A percentile compares a stretch with the other conserved stretches of the same genome.
These are phyloP conservation scores for Friedmanniomyces simplex DNA, from an alignment of 495 filamentous ascomycete genomes.

Conservation along the genomic window DNA sequence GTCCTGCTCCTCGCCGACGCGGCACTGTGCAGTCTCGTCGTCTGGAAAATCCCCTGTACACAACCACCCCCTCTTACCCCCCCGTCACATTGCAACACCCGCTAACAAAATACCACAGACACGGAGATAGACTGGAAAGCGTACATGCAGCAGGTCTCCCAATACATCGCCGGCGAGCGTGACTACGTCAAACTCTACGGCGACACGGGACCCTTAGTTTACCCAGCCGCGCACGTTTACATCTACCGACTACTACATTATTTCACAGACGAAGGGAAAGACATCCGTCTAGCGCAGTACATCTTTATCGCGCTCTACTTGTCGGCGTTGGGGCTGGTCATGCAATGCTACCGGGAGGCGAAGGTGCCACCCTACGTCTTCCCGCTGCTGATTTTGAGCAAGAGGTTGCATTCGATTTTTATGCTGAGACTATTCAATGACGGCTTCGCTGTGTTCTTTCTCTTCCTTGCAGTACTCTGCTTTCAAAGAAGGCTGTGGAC, in stretches of 20 bases:
- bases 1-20: conserved; percentile 65
- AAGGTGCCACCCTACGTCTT: conserved; percentile 80
- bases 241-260: conserved; percentile 72
- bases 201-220: conserved; percentile 84
- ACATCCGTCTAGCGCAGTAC: conserved; percentile 71
- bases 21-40: conserved; percentile 59
- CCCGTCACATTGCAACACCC: not conserved
- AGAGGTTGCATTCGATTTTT: conserved; percentile 87
- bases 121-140: conserved; percentile 97
- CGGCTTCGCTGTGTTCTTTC: conserved; percentile 67
- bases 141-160: conserved; percentile 86
- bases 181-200: conserved; percentile 81
- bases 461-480: conserved; percentile 69
- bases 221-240: conserved; percentile 88
- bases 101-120: conserved; percentile 44
- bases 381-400: conserved; percentile 77
- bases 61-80: not conserved
- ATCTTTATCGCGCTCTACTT: conserved; percentile 74
- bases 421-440: conserved; percentile 93
- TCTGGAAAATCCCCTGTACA: conserved; percentile 82
- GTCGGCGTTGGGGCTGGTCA: conserved; percentile 58
- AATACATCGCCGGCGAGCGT: conserved; percentile 71
- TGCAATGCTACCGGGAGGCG: conserved; percentile 70
- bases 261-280: conserved; percentile 61
- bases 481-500: conserved; percentile 65